Base-by-base conservation (phyloP, 2,329 filamentous ascomycete genomes). In the Sporothrix sp. region DNA sequence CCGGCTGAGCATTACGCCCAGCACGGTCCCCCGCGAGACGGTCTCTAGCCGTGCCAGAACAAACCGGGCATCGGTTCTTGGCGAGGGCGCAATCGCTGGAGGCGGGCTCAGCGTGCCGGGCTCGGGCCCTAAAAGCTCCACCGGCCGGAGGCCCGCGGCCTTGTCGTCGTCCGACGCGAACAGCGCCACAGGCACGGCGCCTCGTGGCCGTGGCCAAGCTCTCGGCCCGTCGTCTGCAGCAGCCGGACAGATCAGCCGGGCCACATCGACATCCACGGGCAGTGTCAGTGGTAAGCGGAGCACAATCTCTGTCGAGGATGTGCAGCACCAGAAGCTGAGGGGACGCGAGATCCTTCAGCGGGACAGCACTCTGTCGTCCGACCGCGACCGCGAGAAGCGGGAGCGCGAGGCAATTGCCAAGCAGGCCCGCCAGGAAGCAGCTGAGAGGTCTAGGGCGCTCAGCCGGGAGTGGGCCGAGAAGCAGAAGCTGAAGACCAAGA, bases 391-490 rank as follows among this genome's bases (percentile, higher is more conserved):
- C 9, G 78, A 79, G 61, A 74, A 68, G 57, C 69, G 68, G 8
- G 74, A 77, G 54, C 71, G 78, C 30, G 78, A 82, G 57, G 63
- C 66, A 43, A 67, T 70, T 33, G 73, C 78, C 13, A 78, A 73
- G 58, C 59, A 68, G 50, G 78, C 79, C 7, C 69, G 80, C 39
- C 73, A 79, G 58, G 69, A 79, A 58, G 80, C 80, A 21, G 79
- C 80, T 9, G 78, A 83, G 63, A 71, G 75, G 58, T 79, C 77
- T 49, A 71, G 79, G 49, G 68, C 71, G 60, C 71, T 75, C 52
- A 78, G 78, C 56, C 72, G 78, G 30, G 75, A 81, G 58, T 82
- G 79, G 78, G 78, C 78, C 10, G 77, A 81, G 60, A 58, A 54
- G 54, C 57, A 57, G 50, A 57, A 51, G 50, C 56, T 52, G 16